Evolutionary conservation across 345 rosid genomes (phyloP).

Genomic region (Salix suchowensis): DNA sequence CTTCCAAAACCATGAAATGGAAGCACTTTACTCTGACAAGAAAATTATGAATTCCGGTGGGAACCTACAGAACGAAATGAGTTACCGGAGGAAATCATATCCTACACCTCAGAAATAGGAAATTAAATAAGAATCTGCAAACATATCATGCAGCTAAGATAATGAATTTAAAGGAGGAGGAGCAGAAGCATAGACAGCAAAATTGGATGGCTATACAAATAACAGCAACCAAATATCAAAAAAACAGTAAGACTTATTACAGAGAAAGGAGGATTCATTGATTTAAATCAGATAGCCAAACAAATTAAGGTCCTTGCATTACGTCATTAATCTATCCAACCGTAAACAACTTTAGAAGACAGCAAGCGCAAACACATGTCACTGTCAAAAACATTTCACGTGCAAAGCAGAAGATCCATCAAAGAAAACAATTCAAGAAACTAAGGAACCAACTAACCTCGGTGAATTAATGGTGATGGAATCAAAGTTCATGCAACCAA

Average conservation of each 20-base stretch:
- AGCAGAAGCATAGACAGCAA: neutral
- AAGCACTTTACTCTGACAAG: neutral
- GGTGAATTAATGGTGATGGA: neutral
- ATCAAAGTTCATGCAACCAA: neutral
- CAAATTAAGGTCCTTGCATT: neutral
- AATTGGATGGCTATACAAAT: neutral
- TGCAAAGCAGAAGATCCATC: neutral
- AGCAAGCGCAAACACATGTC: neutral
- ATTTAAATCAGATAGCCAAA: neutral
- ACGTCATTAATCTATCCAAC: neutral
- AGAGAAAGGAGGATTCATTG: neutral
- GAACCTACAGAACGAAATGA: slow-evolving; percentile 1
- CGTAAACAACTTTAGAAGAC: neutral
- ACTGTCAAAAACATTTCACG: neutral
- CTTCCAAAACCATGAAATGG: neutral
- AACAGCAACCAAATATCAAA: neutral
- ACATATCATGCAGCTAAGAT: neutral
- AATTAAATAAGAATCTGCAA: neutral
- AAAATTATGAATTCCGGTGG: neutral
- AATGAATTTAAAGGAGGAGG: neutral
- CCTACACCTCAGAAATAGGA: neutral
- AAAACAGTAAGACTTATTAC: neutral
- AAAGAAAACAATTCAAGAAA: neutral
- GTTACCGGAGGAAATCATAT: neutral
- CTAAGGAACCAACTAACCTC: neutral